These are phyloP conservation scores for Pichia occidentalis DNA, from an alignment of 805 yeast species.

Conservation along the genomic window DNA sequence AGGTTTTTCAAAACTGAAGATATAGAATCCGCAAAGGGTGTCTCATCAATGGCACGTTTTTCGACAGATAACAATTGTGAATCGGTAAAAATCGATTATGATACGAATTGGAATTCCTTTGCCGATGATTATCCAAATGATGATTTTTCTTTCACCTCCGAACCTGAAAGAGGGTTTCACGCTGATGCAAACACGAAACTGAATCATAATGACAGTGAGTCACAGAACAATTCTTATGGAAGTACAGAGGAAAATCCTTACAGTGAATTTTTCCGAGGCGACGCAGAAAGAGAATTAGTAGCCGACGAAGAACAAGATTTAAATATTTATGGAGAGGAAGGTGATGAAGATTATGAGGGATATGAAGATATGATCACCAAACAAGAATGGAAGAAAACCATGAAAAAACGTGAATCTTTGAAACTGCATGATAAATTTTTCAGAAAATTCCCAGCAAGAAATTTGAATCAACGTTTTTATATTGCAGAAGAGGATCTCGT, in stretches of 20 bases:
- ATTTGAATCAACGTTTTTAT: slow-evolving; percentile 72
- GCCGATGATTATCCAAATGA: slow-evolving; percentile 36
- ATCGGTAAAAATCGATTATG: slow-evolving; percentile 54
- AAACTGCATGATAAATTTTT: slow-evolving; percentile 38
- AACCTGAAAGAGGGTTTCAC: slow-evolving; percentile 7
- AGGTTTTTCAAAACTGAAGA: slow-evolving; percentile 79
- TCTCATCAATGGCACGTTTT: slow-evolving; percentile 60
- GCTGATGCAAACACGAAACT: not conserved
- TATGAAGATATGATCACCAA: slow-evolving; percentile 9
- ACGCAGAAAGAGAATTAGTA: slow-evolving; percentile 15
- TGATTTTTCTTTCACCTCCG: slow-evolving; percentile 11
- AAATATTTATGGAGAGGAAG: slow-evolving; percentile 18
- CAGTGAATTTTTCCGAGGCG: slow-evolving; percentile 16
- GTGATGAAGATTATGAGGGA: slow-evolving; percentile 15
- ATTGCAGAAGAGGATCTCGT: slow-evolving; percentile 94
- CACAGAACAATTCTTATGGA: slow-evolving; percentile 11
- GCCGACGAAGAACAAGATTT: slow-evolving; percentile 15
- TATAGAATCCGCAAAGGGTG: slow-evolving; percentile 80
- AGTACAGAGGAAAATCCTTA: slow-evolving; percentile 13
- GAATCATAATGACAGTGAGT: slow-evolving; percentile 1
- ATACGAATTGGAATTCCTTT: slow-evolving; percentile 66
- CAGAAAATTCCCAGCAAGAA: slow-evolving; percentile 35
- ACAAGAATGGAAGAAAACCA: slow-evolving; percentile 11
- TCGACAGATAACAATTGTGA: slow-evolving; percentile 20
- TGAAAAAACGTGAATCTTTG: slow-evolving; percentile 21